Evolutionary conservation across 1,284 basidiomycete species (phyloP), one percentile per base, ranked within the genome.

Genomic region (Sanghuangporus baumii): DNA sequence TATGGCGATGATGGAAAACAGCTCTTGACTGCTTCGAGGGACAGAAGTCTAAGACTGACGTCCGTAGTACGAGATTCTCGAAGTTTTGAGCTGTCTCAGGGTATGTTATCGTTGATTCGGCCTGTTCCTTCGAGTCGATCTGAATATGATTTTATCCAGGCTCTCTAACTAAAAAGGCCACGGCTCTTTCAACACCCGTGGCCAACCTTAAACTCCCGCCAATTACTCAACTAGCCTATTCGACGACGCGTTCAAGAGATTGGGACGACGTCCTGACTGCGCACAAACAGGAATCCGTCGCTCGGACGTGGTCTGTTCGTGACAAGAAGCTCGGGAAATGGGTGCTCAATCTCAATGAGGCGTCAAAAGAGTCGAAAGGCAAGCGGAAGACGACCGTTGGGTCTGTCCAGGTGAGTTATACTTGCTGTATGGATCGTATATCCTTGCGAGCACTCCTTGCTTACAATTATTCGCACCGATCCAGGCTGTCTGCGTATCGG

Each of bases 1-100:
- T 98, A 98, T 72, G 97, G 96, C 23, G 89, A 93, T 23, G 96
- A 99, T 70, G 97, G 97, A 5, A 98, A 98, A 73, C 91, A 95
- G 67, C 79, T 99, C 5, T 76, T 99, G 46, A 94, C 93, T 1
- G 92, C 95, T 0, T 89, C 89, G 3, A 78, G 87, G 58, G 97
- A 99, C 73, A 86, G 94, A 23, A 91, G 92, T 66, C 74, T 99
- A 59, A 81, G 97, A 48, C 93, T 88, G 72, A 96, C 93, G 5
- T 94, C 91, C 61, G 90, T 99, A 47, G 96, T 99, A 6, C 82
- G 95, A 23, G 95, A 98, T 74, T 95, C 94, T 1, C 80, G 96
- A 58, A 94, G 91, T 46, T 94, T 94, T 71, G 97, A 99, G 74
- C 77, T 99, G 57, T 96, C 93, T 11, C 96, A 99, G 82, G 96